phyloP scores from a whole-genome alignment of 805 yeast genomes.

The Wickerhamiella azymoides region DNA sequence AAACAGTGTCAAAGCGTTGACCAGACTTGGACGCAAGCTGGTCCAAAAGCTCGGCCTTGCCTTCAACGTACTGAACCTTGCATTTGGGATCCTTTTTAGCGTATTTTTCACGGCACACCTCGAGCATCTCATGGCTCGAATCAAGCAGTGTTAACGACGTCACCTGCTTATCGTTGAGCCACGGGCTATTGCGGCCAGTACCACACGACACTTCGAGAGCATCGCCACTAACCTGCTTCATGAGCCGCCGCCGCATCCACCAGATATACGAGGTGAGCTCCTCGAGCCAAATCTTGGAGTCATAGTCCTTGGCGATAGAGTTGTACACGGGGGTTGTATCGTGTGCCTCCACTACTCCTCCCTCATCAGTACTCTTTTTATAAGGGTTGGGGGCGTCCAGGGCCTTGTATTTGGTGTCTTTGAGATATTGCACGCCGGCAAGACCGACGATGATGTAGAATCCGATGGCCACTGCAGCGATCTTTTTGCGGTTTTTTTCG shows the following conservation, averaged over 20 bases:
- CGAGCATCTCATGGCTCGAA: slow-evolving; percentile 76
- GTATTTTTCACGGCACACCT: slow-evolving; percentile 61
- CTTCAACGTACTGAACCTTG: slow-evolving; percentile 77
- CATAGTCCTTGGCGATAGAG: slow-evolving; percentile 64
- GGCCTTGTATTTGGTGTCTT: slow-evolving; percentile 25
- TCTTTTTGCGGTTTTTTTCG: slow-evolving; percentile 12
- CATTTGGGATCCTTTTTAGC: slow-evolving; percentile 50
- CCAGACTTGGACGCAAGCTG: slow-evolving; percentile 34
- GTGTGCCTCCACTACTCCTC: slow-evolving; percentile 23
- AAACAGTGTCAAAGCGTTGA: slow-evolving; percentile 70
- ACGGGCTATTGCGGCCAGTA: slow-evolving; percentile 84
- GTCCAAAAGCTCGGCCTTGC: slow-evolving; percentile 71
- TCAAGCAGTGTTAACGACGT: slow-evolving; percentile 75
- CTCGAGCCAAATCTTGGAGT: slow-evolving; percentile 62
- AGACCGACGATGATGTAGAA: slow-evolving; percentile 17
- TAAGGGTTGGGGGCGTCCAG: slow-evolving; percentile 25
- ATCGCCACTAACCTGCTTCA: slow-evolving; percentile 71
- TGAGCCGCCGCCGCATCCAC: slow-evolving; percentile 60
- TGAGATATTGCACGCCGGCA: slow-evolving; percentile 21
- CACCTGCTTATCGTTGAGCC: slow-evolving; percentile 44
- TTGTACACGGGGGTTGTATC: slow-evolving; percentile 64
- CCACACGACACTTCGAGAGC: slow-evolving; percentile 93
- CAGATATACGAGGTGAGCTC: slow-evolving; percentile 37
- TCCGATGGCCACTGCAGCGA: slow-evolving; percentile 15
- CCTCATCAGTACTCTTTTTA: slow-evolving; percentile 14